Evolutionary conservation across 768 basidiomycete species (phyloP).

Genomic region (Tylopilus rubrobrunneus): DNA sequence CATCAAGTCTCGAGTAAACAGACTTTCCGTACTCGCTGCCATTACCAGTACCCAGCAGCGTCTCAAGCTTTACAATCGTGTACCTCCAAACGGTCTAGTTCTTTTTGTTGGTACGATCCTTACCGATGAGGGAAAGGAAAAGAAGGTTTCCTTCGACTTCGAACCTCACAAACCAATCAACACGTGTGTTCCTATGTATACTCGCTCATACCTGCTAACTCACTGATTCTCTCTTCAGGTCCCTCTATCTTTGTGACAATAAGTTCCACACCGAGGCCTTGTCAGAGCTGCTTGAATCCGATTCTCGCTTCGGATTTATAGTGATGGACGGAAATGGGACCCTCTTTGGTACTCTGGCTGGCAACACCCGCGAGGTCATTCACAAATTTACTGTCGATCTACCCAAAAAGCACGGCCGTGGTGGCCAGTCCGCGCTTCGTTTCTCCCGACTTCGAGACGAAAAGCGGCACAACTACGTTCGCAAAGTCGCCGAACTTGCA

Average conservation of each 20-base stretch:
- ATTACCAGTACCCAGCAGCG: slow-evolving; percentile 98
- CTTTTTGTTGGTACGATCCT: slow-evolving; percentile 97
- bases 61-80: slow-evolving; percentile 93
- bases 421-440: slow-evolving; percentile 99
- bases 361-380: slow-evolving; percentile 94
- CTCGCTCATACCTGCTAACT: background rate
- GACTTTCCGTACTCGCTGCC: slow-evolving; percentile 94
- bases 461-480: slow-evolving; percentile 99
- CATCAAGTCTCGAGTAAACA: slow-evolving; percentile 98
- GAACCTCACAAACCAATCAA: slow-evolving; percentile 99
- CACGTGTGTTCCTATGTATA: slow-evolving; percentile 56
- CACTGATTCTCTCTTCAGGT: slow-evolving; percentile 42
- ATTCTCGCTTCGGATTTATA: slow-evolving; percentile 98
- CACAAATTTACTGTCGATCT: slow-evolving; percentile 99
- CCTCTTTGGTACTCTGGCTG: slow-evolving; percentile 91
- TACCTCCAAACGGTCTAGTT: slow-evolving; percentile 95
- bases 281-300: slow-evolving; percentile 93
- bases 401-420: slow-evolving; percentile 99
- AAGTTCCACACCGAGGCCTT: slow-evolving; percentile 99
- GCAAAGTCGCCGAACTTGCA: slow-evolving; percentile 95
- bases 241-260: slow-evolving; percentile 98
- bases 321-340: slow-evolving; percentile 99
- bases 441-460: slow-evolving; percentile 99
- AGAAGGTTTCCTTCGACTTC: slow-evolving; percentile 98
- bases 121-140: slow-evolving; percentile 98